Percentiles rank a stretch among this genome's conserved stretches.
phyloP scores from a whole-genome alignment of 177 flowering plant species.

The Telopea speciosissima region DNA sequence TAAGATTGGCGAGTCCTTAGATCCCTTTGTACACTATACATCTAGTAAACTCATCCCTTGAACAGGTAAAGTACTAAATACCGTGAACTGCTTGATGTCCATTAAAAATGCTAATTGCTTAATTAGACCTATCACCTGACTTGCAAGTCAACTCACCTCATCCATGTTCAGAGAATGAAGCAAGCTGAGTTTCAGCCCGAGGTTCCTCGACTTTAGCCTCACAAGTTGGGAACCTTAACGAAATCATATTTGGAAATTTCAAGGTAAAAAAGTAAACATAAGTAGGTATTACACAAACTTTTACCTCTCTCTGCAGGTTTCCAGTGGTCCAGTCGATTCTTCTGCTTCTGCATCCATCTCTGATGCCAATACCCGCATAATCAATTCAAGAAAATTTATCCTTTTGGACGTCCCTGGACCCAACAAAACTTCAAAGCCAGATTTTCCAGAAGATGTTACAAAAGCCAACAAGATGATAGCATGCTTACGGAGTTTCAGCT shows the following conservation, averaged over 20 bases:
- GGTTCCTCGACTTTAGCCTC: not conserved
- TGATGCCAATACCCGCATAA: slow-evolving; percentile 49
- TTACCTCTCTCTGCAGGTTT: slow-evolving; percentile 59
- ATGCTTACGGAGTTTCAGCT: slow-evolving; percentile 55
- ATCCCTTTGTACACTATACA: no score
- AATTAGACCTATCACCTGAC: not conserved
- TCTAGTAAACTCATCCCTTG: not conserved
- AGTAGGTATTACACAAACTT: not conserved
- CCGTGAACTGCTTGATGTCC: not conserved
- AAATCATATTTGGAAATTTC: not conserved
- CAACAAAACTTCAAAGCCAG: slow-evolving; percentile 58
- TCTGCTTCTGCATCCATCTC: slow-evolving; percentile 55
- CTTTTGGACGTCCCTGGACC: slow-evolving; percentile 28
- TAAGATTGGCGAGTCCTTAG: no score
- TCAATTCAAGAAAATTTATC: slow-evolving; percentile 45
- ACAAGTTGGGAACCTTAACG: not conserved
- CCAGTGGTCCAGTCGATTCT: slow-evolving; percentile 28
- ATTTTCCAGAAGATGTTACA: slow-evolving; percentile 66
- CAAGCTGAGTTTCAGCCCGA: not conserved
- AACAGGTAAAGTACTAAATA: no score
- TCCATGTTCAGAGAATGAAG: not conserved
- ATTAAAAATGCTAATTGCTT: no score
- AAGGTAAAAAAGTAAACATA: not conserved
- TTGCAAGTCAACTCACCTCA: not conserved
- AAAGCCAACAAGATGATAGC: slow-evolving; percentile 62